Evolutionary conservation across 371 early-diverging fungal genomes (phyloP).

Genomic region (Apophysomyces trapeziformis): DNA sequence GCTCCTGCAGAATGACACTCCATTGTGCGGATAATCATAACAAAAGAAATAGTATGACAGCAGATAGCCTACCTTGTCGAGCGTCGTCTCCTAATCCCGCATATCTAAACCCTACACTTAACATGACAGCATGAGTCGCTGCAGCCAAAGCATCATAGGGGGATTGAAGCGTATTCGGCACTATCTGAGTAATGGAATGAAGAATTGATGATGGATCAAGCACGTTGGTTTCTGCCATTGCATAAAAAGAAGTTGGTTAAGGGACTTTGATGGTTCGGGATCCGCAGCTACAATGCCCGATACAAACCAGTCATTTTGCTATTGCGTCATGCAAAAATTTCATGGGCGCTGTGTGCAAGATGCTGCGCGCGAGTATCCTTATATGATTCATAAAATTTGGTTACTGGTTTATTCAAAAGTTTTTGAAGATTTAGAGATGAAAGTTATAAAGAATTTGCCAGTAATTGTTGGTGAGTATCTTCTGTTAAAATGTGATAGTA

Average conservation of each 20-base stretch:
- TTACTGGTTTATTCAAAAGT: too few relatives aligned
- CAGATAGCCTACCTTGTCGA: constrained; percentile 35
- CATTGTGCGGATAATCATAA: background rate
- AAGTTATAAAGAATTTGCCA: too few relatives aligned
- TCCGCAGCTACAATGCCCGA: too few relatives aligned
- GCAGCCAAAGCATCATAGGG: constrained; percentile 64
- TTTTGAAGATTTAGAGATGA: too few relatives aligned
- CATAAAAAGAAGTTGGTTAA: background rate
- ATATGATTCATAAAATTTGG: too few relatives aligned
- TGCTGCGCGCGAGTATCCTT: too few relatives aligned
- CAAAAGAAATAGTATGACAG: constrained; percentile 12
- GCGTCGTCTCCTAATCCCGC: constrained; percentile 70
- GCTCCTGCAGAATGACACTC: constrained; percentile 5
- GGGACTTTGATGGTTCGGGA: too few relatives aligned
- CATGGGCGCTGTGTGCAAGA: too few relatives aligned
- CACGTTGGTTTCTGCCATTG: constrained; percentile 23
- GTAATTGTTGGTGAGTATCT: too few relatives aligned
- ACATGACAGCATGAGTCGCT: constrained; percentile 62
- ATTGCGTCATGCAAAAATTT: too few relatives aligned
- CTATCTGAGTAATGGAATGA: constrained; percentile 29
- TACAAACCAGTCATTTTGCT: too few relatives aligned
- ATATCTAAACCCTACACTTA: constrained; percentile 62
- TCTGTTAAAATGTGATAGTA: too few relatives aligned
- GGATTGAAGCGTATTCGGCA: constrained; percentile 32
- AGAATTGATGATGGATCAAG: constrained; percentile 47